A percentile compares a stretch with the other conserved stretches of the same genome.
These are phyloP conservation scores for Nidularia pulvinata DNA, from an alignment of 768 basidiomycete genomes.

Conservation along the genomic window DNA sequence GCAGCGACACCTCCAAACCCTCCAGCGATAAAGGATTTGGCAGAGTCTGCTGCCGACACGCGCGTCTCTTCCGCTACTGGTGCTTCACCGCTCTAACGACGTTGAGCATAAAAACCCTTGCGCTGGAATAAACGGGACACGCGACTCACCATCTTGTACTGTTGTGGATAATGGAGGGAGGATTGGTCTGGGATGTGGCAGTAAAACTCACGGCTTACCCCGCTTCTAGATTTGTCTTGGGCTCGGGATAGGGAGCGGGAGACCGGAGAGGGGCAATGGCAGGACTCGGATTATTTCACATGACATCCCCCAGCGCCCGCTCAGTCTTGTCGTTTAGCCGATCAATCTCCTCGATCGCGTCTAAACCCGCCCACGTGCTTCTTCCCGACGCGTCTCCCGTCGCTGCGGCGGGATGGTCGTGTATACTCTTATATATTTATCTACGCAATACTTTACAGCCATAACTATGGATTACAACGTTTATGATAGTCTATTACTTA, in stretches of 20 bases:
- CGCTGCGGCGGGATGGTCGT: neutral
- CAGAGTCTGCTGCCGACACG: constrained; percentile 42
- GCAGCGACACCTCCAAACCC: constrained; percentile 89
- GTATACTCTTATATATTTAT: constrained; percentile 3
- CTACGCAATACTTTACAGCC: neutral
- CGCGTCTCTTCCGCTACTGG: constrained; percentile 29
- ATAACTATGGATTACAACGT: too few relatives aligned
- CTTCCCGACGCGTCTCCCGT: neutral
- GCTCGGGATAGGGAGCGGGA: neutral
- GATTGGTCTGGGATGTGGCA: neutral
- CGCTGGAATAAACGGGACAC: neutral
- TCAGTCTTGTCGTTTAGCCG: constrained; percentile 6
- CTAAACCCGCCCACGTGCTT: neutral
- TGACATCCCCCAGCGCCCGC: constrained; percentile 1
- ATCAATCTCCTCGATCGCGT: constrained; percentile 12
- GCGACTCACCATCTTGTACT: constrained; percentile 13
- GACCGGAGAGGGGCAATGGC: neutral
- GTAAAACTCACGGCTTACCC: neutral
- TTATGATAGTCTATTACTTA: neutral
- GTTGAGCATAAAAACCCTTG: neutral
- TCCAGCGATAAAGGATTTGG: constrained; percentile 91
- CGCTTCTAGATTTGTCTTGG: neutral
- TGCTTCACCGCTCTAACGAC: constrained; percentile 30
- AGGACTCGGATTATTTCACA: constrained; percentile 10
- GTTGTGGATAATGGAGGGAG: neutral